These are phyloP conservation scores for Botrytis deweyae DNA, from an alignment of 2,329 filamentous ascomycete genomes.

Conservation along the genomic window DNA sequence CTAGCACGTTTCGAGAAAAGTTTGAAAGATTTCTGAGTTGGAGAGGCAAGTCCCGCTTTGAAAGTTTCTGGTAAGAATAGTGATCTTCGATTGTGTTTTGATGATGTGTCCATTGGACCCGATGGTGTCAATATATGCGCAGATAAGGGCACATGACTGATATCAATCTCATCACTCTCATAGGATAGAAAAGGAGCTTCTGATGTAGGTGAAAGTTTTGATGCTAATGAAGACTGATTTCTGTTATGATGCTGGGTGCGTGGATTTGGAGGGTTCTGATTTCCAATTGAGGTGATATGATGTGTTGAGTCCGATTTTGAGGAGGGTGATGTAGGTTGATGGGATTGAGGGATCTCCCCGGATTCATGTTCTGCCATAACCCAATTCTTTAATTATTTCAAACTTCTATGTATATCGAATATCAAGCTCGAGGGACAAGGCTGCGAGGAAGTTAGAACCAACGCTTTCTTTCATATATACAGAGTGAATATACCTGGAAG, in stretches of 20 bases:
- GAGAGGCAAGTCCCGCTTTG: conserved; percentile 28
- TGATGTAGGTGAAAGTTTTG: neutral
- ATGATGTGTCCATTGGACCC: conserved; percentile 10
- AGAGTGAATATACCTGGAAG: conserved; percentile 8
- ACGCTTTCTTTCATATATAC: neutral
- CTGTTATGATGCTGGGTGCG: neutral
- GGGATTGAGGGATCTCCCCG: neutral
- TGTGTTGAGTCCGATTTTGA: neutral
- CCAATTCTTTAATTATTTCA: neutral
- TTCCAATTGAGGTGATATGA: neutral
- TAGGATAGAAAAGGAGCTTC: neutral
- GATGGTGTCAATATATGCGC: neutral
- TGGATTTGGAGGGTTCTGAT: neutral
- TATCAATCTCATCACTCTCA: conserved; percentile 30
- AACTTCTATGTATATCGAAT: neutral
- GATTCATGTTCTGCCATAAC: conserved; percentile 11
- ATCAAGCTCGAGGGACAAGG: neutral
- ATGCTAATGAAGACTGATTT: conserved; percentile 4
- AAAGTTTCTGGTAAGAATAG: conserved; percentile 29
- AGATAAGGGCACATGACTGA: conserved; percentile 33
- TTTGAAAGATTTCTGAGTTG: conserved; percentile 4
- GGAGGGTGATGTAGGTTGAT: neutral
- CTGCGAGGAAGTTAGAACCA: neutral
- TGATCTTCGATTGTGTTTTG: conserved; percentile 22
- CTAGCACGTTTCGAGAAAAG: conserved; percentile 2